phyloP scores from a whole-genome alignment of 257 asterid species.

The Solanum okadae region DNA sequence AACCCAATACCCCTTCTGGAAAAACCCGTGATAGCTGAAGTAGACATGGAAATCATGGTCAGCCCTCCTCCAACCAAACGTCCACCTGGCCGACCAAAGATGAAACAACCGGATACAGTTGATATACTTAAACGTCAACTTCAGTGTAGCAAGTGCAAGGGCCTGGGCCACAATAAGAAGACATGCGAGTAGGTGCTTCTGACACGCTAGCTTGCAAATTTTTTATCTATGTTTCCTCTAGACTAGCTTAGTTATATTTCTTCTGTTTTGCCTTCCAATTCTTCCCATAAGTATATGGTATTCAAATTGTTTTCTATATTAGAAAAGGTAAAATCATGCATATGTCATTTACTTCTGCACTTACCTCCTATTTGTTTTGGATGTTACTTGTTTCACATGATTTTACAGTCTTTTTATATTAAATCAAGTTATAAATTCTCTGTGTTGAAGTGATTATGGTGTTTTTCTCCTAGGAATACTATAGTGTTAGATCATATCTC shows the following conservation, averaged over 20 bases:
- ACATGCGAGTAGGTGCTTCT: slow-evolving; percentile 18
- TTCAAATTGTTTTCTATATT: neutral
- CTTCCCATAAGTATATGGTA: neutral
- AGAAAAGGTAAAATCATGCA: neutral
- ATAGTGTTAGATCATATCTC: neutral
- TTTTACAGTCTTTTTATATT: neutral
- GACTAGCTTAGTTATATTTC: neutral
- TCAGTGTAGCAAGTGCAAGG: slow-evolving; percentile 98
- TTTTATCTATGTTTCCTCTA: neutral
- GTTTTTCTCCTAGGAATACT: neutral
- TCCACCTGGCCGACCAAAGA: slow-evolving; percentile 87
- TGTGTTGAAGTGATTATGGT: neutral
- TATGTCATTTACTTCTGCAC: neutral
- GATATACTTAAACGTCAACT: slow-evolving; percentile 92
- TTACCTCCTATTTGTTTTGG: neutral
- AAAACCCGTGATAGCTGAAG: slow-evolving; percentile 51
- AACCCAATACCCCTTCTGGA: slow-evolving; percentile 86
- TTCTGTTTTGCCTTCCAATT: neutral
- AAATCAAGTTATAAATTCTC: neutral
- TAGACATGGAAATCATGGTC: slow-evolving; percentile 45
- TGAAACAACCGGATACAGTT: slow-evolving; percentile 57
- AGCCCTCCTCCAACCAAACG: slow-evolving; percentile 96
- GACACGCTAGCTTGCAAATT: neutral
- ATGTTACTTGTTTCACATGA: neutral
- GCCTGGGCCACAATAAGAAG: slow-evolving; percentile 93